Base-by-base conservation (phyloP, 495 filamentous ascomycete species). In the Xylaria cubensis region DNA sequence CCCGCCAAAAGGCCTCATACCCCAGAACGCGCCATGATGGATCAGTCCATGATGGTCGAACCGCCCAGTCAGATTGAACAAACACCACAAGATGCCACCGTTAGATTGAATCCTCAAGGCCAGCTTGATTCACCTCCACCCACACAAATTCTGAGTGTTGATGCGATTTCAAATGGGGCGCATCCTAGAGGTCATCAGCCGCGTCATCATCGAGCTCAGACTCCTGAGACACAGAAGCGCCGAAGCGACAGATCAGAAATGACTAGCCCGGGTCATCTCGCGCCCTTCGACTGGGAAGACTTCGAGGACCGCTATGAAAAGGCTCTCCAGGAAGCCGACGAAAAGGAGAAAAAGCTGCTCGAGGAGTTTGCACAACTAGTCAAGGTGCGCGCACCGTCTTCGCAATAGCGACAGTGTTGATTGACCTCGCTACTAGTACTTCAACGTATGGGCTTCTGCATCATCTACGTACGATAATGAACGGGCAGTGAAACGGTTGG, bases 381-480 rank as follows among this genome's bases (percentile, higher is more conserved):
- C 69, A 87, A 91, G 78, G 90, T 92, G 78, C 69, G 78, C 69
- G 8, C 42, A 46, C 21, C 19, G 7, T 61, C 48, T 71, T 41
- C 0, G 13, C 71, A 21, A 19, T 36, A 68, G 8, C 34, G 2
- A 44, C 15, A 32, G 66, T 55, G 72, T 59, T 21, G 34, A 64
- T 62, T 59, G 44, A 71, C 67, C 62, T 65, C 55, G 44, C 21
- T 41, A 9, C 0, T 65, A 93, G 91, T 87, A 91, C 72, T 95
- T 94, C 74, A 86, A 85, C 29, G 82, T 87, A 62, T 97, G 93
- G 92, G 90, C 89, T 36, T 82, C 88, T 39, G 86, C 90, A 21
- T 88, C 89, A 6, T 84, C 88, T 50, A 75, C 79, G n/a, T 88
- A 91, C 68, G 93, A 96, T 76, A 89, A 90, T 67, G 88, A 90